Base-by-base conservation (phyloP, 441 rosid genomes). In the Gossypium gossypioides region DNA sequence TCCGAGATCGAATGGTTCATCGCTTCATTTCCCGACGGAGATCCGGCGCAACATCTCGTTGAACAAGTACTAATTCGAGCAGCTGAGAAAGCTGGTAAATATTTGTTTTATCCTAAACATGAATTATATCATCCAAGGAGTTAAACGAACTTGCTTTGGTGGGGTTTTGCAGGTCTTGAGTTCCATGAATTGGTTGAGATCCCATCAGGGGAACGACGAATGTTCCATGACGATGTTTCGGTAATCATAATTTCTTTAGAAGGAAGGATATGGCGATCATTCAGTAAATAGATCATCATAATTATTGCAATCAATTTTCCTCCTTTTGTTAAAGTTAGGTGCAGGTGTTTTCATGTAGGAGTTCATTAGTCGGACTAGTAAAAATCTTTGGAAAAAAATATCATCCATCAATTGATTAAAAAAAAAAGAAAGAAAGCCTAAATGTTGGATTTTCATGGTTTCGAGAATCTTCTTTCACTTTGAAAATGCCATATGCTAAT, bases 151-250 rank as follows among this genome's bases (percentile, higher is more conserved):
- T 3, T n/a, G 13, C 22, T 15, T 60, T 19, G 40, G 40, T 34
- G 40, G 40, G 40, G 40, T 12, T 71, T 40, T 10, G 76, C 77
- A 86, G 93, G 88, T 24, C 81, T 89, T 80, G 90, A 87, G 46
- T 86, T 89, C 65, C 87, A 89, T 62, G 91, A 86, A 63, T 76
- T 89, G 75, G 72, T 89, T 27, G 90, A 83, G 65, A 89, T 89
- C 71, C 90, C 94, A 21, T 89, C 87, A 82, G 94, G 94, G 62
- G 84, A 87, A 71, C 84, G 91, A 18, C 77, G 94, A 4, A 78
- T 62, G 77, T 89, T 87, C 82, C 94, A 89, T 15, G 94, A 89
- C n/a, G 94, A 89, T 48, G 90, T 89, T 29, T 83, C 94, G 2
- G 84, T 84, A 16, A 87, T 89, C 66, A 82, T 89, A 19, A 81